Base-by-base conservation (phyloP, 345 rosid genomes). In the Mangifera indica region DNA sequence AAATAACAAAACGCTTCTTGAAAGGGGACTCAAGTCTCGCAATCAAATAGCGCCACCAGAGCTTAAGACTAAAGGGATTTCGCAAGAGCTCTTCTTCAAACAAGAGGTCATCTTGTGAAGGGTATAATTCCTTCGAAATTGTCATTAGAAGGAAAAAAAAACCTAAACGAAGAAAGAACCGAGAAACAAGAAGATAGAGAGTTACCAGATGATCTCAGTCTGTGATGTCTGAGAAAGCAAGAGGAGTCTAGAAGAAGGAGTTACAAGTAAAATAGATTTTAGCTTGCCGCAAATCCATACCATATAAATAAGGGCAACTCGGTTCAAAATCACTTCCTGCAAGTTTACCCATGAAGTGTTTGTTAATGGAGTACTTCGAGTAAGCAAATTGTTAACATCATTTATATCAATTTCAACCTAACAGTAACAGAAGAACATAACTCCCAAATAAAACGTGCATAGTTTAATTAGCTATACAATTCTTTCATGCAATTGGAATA, bases 21-120 rank as follows among this genome's bases (percentile, higher is more conserved):
- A 89, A 87, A 0, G 97, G 93, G 21, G 92, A 76, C 0, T 87
- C 96, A 5, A 93, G 78, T 57, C 88, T 84, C 0, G 98, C 95
- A 4, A 88, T 81, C 29, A 95, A 55, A 72, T 92, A 95, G 5
- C 99, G 88, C 99, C 99, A 95, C 99, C 99, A 92, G 0, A 92
- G 90, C 80, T 90, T 92, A 9, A 92, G 78, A 74, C 91, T 89
- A 49, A 90, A 94, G 0, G 96, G 95, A 63, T 94, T 94, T 3
- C 99, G 84, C 22, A 95, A 54, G 3, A 95, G 78, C 86, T 95
- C 99, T 46, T 95, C 99, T 68, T 95, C 98, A 49, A 87, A 95
- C 10, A 84, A 70, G 24, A 92, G 92, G 66, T 95, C 98, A 14
- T 91, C 97, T 32, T 88, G 81, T 9, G 97, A 92, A 0, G 99